Evolutionary conservation across 1,284 basidiomycete genomes (phyloP), one percentile per base, ranked within the genome.

Genomic region (Leccinum angustisporum): DNA sequence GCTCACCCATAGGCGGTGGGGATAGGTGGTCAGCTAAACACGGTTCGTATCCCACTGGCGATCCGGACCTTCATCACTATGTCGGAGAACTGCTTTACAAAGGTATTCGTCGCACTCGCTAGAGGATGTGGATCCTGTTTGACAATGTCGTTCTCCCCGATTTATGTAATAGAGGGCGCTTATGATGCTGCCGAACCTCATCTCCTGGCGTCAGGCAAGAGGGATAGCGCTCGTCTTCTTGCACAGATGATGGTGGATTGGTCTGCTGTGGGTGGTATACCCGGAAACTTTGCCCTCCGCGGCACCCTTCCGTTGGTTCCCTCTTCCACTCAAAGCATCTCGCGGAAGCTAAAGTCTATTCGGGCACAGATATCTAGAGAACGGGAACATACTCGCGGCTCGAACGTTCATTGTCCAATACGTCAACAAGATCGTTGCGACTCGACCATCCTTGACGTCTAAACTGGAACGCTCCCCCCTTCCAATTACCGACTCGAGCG

Each of bases 81-180:
- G 77, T 95, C 58, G 95, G 94, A 7, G 90, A 95, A 72, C 77
- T 96, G 40, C 80, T 95, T 30, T 92, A 88, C 78, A 95, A 94
- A 83, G 95, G 94, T 91, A 63, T 40, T 30, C 79, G 66, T 16
- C 10, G 43, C 50, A 25, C 50, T 56, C 46, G 10, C 5, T 43
- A 50, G n/a, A 51, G 21, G 33, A 54, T 4, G n/a, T 25, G 10
- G 18, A 38, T 18, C 16, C 43, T 10, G 36, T 53, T 60, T 60
- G 53, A 66, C 48, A 9, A 27, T 18, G 25, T 59, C 50, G 7
- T 59, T 16, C 51, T 56, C 33, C 30, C 0, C n/a, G 40, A 43
- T 50, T 43, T 18, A 36, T 2, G 3, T 21, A 30, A 18, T 69
- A 96, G 94, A 96, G 74, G 86, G 87, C 10, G 78, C 79, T 30